phyloP scores from a whole-genome alignment of 1,284 basidiomycete species.

The Ustilago esculenta region DNA sequence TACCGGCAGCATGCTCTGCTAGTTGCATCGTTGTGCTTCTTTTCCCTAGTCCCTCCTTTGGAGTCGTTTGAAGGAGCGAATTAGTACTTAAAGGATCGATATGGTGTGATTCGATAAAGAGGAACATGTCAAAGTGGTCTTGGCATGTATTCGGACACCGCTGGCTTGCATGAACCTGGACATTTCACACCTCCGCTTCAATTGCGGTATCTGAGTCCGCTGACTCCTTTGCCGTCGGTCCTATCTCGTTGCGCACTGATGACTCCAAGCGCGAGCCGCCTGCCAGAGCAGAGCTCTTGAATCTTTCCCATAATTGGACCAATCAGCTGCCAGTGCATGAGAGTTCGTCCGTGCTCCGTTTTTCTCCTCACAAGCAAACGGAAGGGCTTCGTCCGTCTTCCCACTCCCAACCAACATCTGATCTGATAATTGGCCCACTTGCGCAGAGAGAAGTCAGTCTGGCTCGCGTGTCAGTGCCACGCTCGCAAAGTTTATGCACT shows the following conservation, averaged over 20 bases:
- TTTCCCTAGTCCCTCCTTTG: no score
- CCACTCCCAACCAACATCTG: no score
- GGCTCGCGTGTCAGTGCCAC: no score
- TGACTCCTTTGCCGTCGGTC: conserved; percentile 9
- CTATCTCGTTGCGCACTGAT: no score
- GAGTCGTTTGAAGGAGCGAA: no score
- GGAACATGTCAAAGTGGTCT: not conserved
- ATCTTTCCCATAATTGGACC: not conserved
- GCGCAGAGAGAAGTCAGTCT: no score
- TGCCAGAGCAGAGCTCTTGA: no score
- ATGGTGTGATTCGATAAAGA: conserved; percentile 1
- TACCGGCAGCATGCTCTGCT: no score
- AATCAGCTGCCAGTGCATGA: not conserved
- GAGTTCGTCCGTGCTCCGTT: conserved; percentile 1
- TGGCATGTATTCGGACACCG: conserved; percentile 3
- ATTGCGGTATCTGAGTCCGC: conserved; percentile 3
- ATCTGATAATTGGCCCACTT: conserved; percentile 1
- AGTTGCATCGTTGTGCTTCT: no score
- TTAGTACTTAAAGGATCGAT: no score
- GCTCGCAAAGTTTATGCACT: no score
- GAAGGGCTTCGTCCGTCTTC: not conserved
- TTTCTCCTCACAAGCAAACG: not conserved
- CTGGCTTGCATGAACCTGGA: not conserved
- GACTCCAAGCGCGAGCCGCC: no score
- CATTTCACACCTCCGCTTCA: conserved; percentile 10